Percentiles rank a stretch among this genome's conserved stretches.
phyloP scores from a whole-genome alignment of 2,329 filamentous ascomycete species.

The Nakataea oryzae region DNA sequence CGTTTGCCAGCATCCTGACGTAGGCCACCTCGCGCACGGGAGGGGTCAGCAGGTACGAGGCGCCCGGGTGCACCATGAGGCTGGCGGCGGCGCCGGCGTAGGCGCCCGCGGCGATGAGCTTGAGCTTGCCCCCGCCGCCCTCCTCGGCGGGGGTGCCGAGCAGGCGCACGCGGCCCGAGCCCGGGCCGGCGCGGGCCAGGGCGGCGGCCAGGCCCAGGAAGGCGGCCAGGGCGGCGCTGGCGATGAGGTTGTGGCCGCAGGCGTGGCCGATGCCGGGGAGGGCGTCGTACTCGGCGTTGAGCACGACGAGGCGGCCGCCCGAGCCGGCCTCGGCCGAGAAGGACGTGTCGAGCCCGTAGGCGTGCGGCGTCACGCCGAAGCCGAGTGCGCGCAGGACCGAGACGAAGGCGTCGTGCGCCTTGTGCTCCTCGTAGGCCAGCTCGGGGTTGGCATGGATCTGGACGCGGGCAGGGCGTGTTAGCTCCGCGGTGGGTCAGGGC shows the following conservation, averaged over 20 bases:
- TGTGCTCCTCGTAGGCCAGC: constrained; percentile 35
- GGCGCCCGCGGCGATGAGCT: constrained; percentile 28
- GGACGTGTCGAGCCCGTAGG: constrained; percentile 38
- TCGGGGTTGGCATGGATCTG: constrained; percentile 33
- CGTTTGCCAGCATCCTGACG: constrained; percentile 10
- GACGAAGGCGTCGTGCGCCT: constrained; percentile 37
- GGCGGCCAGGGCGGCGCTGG: constrained; percentile 22
- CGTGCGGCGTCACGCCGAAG: constrained; percentile 32
- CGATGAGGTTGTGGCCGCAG: constrained; percentile 32
- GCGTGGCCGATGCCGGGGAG: constrained; percentile 27
- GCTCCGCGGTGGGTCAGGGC: neutral
- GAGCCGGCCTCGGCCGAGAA: constrained; percentile 27
- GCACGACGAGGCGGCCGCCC: constrained; percentile 8
- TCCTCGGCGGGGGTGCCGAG: constrained; percentile 34
- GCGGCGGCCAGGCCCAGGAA: constrained; percentile 20
- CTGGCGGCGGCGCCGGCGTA: constrained; percentile 23
- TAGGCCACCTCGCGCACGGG: constrained; percentile 9
- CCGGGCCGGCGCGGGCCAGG: constrained; percentile 9
- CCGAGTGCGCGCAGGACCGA: constrained; percentile 29
- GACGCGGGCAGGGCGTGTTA: neutral
- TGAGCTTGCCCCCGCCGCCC: constrained; percentile 30
- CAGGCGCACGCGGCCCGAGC: constrained; percentile 16
- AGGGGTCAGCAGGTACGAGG: neutral
- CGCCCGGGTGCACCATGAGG: constrained; percentile 29
- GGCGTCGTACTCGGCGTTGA: constrained; percentile 16